These are phyloP conservation scores for Cladosporium sp. DNA, from an alignment of 2,329 filamentous ascomycete genomes.

Conservation along the genomic window DNA sequence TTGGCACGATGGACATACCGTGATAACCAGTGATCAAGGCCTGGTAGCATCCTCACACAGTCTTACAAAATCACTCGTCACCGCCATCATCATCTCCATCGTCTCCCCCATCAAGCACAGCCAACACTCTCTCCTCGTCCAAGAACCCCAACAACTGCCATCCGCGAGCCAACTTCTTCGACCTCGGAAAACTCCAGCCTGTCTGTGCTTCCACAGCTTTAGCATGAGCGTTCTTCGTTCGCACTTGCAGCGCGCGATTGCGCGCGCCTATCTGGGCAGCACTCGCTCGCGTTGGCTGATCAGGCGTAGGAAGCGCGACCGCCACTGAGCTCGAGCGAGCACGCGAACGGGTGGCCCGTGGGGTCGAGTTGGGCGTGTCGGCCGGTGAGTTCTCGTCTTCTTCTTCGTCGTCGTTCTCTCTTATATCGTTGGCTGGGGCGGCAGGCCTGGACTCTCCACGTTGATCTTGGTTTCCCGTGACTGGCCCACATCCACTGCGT, in stretches of 20 bases:
- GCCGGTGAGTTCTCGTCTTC: background rate
- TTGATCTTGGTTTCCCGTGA: background rate
- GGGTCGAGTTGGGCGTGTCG: background rate
- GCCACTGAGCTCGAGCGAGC: background rate
- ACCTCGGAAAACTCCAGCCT: conserved; percentile 21
- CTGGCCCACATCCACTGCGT: background rate
- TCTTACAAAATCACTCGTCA: background rate
- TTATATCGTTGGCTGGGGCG: background rate
- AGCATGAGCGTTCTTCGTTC: conserved; percentile 22
- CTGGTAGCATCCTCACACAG: too few species aligned
- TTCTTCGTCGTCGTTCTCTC: background rate
- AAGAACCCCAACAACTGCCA: conserved; percentile 30
- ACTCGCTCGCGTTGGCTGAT: background rate
- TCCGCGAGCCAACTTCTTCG: conserved; percentile 25
- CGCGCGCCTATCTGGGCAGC: background rate
- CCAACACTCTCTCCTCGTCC: conserved; percentile 27
- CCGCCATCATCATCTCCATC: background rate
- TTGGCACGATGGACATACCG: too few species aligned
- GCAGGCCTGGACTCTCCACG: background rate
- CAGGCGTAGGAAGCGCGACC: background rate
- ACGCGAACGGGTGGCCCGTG: background rate
- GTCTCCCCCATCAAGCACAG: conserved; percentile 22
- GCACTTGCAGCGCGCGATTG: background rate
- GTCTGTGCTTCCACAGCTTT: conserved; percentile 24
- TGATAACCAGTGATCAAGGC: too few species aligned